These are phyloP conservation scores for Cordyceps tenuipes DNA, from an alignment of 2,329 filamentous ascomycete species.

Conservation along the genomic window DNA sequence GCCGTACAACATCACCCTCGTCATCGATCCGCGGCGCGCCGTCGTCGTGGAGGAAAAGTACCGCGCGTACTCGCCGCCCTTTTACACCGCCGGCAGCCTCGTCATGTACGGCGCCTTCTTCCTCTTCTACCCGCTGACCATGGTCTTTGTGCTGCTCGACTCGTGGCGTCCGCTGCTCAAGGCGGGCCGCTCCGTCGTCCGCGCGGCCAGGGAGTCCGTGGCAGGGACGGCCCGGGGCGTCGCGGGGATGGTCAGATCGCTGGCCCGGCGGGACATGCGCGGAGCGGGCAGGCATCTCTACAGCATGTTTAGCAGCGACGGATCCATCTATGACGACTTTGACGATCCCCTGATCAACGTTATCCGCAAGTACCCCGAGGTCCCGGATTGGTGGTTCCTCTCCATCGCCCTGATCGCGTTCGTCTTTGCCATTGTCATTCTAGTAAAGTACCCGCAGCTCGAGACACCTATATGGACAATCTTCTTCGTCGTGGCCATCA, in stretches of 20 bases:
- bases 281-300: slow-evolving; percentile 24
- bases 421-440: slow-evolving; percentile 25
- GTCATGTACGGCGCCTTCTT: slow-evolving; percentile 25
- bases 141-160: slow-evolving; percentile 28
- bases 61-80: slow-evolving; percentile 26
- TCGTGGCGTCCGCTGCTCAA: slow-evolving; percentile 18
- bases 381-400: slow-evolving; percentile 40
- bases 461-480: slow-evolving; percentile 24
- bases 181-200: not conserved
- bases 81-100: slow-evolving; percentile 24
- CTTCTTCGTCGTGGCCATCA: slow-evolving; percentile 26
- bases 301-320: slow-evolving; percentile 29
- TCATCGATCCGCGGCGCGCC: slow-evolving; percentile 29
- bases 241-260: slow-evolving; percentile 19
- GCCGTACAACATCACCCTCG: slow-evolving; percentile 31
- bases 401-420: slow-evolving; percentile 19
- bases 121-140: slow-evolving; percentile 25
- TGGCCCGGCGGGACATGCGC: slow-evolving; percentile 27
- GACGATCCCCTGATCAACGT: slow-evolving; percentile 32
- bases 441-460: slow-evolving; percentile 21
- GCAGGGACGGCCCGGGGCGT: slow-evolving; percentile 6
- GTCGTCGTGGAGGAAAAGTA: slow-evolving; percentile 28
- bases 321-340: slow-evolving; percentile 32
- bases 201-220: not conserved
- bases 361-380: slow-evolving; percentile 36